Evolutionary conservation across 2,329 filamentous ascomycete species (phyloP), one percentile per base, ranked within the genome.

Genomic region (Rhynchosporium agropyri): DNA sequence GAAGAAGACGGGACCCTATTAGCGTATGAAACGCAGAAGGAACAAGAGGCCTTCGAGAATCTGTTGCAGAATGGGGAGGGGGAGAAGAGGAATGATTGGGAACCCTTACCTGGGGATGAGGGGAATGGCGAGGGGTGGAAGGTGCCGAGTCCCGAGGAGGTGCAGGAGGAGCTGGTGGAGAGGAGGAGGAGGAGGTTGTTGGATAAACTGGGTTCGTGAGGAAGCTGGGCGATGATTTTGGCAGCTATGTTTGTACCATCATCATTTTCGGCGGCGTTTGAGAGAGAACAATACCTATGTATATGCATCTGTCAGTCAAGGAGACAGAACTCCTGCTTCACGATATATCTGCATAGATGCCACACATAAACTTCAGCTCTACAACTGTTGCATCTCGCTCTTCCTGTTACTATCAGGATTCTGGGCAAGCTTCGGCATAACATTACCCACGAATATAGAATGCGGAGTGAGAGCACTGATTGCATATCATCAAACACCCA

Each of bases 141-240:
- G 66, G 76, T 98, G 71, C 95, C 95, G 8, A 93, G 90, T 4
- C 78, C 92, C 62, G 92, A 96, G 26, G 91, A 98, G 75, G 94
- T 98, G n/a, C 92, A 97, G 77, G 86, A 93, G 73, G 95, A 98
- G 77, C 79, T 99, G 70, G 84, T 99, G 60, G 92, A 97, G 69
- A 83, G 94, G 77, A 85, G 93, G 77, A 87, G 91, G 75, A 84
- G 88, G 77, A 91, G 89, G 75, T 79, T 99, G 65, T 78, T 99
- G 69, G 92, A 97, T 71, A 94, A 95, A 78, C 49, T 75, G 36
- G 73, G 73, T 31, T 46, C 7, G 20, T 45, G 42, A n/a, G n/a
- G 6, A 8, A n/a, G 9, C 4, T 26, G 43, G 13, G 43, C 1
- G n/a, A 7, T 20, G 43, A 15, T n/a, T 2, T 45, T 45, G 43